Evolutionary conservation across 2,329 filamentous ascomycete species (phyloP).

Genomic region (Blastomyces silverae): DNA sequence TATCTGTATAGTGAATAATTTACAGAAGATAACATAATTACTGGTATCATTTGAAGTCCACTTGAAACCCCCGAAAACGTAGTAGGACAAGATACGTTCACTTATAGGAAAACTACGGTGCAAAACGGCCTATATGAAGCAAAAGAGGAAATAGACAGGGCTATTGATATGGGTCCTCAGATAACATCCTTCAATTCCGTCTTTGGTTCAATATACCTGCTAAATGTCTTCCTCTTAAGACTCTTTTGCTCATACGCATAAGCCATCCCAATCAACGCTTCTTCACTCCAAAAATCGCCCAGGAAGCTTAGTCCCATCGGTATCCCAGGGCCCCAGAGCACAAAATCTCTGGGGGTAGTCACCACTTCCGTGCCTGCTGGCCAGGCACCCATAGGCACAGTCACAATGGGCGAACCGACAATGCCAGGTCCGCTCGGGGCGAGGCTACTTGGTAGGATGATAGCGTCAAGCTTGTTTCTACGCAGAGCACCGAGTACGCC

Average conservation of each 20-base stretch:
- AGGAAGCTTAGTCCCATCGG: slow-evolving; percentile 59
- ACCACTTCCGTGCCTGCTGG: slow-evolving; percentile 45
- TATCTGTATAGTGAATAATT: background rate
- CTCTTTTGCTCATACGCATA: slow-evolving; percentile 63
- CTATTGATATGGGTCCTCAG: background rate
- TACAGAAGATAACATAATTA: background rate
- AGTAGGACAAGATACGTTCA: too few relatives aligned
- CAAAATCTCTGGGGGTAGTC: slow-evolving; percentile 47
- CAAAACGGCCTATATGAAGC: background rate
- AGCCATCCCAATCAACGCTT: slow-evolving; percentile 56
- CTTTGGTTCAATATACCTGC: slow-evolving; percentile 45
- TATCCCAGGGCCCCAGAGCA: slow-evolving; percentile 49
- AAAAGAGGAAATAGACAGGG: background rate
- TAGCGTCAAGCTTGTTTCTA: slow-evolving; percentile 53
- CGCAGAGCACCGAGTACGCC: slow-evolving; percentile 56
- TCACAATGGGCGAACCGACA: slow-evolving; percentile 55
- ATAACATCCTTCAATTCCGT: slow-evolving; percentile 44
- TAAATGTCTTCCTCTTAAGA: slow-evolving; percentile 41
- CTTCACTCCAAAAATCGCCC: slow-evolving; percentile 56
- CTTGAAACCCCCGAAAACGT: background rate
- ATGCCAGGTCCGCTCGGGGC: slow-evolving; percentile 48
- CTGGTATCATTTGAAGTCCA: background rate
- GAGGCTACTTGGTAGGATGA: slow-evolving; percentile 53
- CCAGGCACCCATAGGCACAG: slow-evolving; percentile 56
- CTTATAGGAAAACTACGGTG: background rate